phyloP scores from a whole-genome alignment of 805 yeast species.

The Candida sithepensis region DNA sequence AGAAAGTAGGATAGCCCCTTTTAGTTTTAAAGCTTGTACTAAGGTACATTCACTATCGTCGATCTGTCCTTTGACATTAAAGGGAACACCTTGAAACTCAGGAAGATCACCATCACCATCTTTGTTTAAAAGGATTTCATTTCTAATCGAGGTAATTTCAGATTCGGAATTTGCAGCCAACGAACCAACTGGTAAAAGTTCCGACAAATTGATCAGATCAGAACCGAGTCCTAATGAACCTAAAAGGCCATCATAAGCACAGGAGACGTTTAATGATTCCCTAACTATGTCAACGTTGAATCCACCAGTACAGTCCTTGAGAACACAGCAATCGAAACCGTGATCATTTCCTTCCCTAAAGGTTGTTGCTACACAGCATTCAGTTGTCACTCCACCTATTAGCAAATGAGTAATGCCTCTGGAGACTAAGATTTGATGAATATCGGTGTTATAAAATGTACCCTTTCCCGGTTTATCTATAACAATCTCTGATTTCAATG shows the following conservation, averaged over 20 bases:
- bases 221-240: conserved; percentile 11
- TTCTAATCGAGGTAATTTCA: neutral
- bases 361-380: conserved; percentile 33
- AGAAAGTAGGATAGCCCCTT: neutral
- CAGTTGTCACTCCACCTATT: conserved; percentile 32
- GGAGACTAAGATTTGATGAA: conserved; percentile 25
- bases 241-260: conserved; percentile 17
- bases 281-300: conserved; percentile 11
- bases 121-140: neutral
- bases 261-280: conserved; percentile 12
- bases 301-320: conserved; percentile 16
- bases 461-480: conserved; percentile 34
- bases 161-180: neutral
- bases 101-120: neutral
- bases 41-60: neutral
- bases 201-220: conserved; percentile 5
- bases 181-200: neutral
- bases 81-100: neutral
- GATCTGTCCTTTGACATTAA: neutral
- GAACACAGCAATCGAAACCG: conserved; percentile 28
- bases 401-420: conserved; percentile 28
- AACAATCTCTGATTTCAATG: conserved; percentile 23
- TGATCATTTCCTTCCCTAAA: conserved; percentile 32
- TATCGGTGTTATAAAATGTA: conserved; percentile 30
- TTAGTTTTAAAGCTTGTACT: neutral